Conservation (phyloP, 441 rosid genomes). For the Pelargonium citronellum region DNA sequence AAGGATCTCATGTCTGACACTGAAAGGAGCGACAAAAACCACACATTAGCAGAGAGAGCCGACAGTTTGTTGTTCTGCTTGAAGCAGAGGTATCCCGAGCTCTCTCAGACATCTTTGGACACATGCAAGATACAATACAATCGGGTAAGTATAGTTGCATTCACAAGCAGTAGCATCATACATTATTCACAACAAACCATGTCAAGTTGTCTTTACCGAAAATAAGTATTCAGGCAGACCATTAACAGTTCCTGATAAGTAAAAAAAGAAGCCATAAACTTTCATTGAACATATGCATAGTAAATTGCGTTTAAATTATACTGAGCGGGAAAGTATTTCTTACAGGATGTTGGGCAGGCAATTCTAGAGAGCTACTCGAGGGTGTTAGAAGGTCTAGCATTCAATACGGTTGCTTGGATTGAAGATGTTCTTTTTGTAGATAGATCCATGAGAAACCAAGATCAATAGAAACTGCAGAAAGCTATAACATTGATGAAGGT, state of each 20-base stretch:
- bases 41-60: slow-evolving; percentile 51
- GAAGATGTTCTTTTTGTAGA: slow-evolving; percentile 85
- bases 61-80: slow-evolving; percentile 51
- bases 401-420: slow-evolving; percentile 91
- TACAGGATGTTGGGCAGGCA: slow-evolving; percentile 94
- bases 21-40: slow-evolving; percentile 58
- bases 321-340: slow-evolving; percentile 3
- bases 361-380: slow-evolving; percentile 86
- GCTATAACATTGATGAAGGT: background rate
- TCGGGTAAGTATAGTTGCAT: slow-evolving; percentile 30
- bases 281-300: background rate
- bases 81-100: slow-evolving; percentile 64
- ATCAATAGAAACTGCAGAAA: slow-evolving; percentile 16
- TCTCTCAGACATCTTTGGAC: slow-evolving; percentile 61
- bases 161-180: no score
- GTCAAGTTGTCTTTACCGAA: no score
- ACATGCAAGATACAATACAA: slow-evolving; percentile 66
- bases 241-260: background rate
- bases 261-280: background rate
- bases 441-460: slow-evolving; percentile 48
- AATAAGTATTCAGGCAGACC: background rate
- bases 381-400: slow-evolving; percentile 88
- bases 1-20: slow-evolving; percentile 49
- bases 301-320: no score
- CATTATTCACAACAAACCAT: no score